Base-by-base conservation (phyloP, 164 flowering plant genomes). In the Sedum album region DNA sequence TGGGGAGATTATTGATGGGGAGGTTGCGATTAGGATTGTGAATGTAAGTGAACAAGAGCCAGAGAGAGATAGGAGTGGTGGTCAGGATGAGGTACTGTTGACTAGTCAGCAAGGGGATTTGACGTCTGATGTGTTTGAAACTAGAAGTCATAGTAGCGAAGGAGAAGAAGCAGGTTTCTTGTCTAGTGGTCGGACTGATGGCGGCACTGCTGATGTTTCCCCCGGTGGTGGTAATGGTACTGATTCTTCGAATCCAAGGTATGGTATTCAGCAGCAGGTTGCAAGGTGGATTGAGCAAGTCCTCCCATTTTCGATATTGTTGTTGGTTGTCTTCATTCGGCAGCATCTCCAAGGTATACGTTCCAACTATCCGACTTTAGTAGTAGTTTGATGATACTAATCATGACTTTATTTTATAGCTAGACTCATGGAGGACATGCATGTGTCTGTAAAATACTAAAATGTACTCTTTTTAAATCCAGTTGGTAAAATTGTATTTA, bases 281-380 rank as follows among this genome's bases (percentile, higher is more conserved):
- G 97, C 98, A 0, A 79, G 96, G 70, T 92, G 97, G 99, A 86
- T 92, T 71, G 99, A 95, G 79, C 99, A 95, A 77, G 77, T 92
- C 39, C 88, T 95, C 33, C 99, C 99, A 1, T 95, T 95, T 68
- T 85, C 94, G 31, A 78, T 92, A 85, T 88, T 95, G 72, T 81
- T 95, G 61, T 72, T 92, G 84, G 91, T 95, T 35, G 98, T 95
- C 68, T 95, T 95, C 79, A 92, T 95, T 67, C 90, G 98, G 46
- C 96, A 90, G 76, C 98, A 93, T 76, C 76, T 90, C 77, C 90
- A 90, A 90, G 98, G 96, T 92, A 85, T 44, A 30, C 42, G 1
- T 38, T 8, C 10, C 46, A 33, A 65, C 46, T 36, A 4, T 65
- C n/a, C 48, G 11, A 28, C 17, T 26, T 30, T 0, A 2, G 0